Base-by-base conservation (phyloP, 805 yeast species). In the Groenewaldozyma salmanticensis region DNA sequence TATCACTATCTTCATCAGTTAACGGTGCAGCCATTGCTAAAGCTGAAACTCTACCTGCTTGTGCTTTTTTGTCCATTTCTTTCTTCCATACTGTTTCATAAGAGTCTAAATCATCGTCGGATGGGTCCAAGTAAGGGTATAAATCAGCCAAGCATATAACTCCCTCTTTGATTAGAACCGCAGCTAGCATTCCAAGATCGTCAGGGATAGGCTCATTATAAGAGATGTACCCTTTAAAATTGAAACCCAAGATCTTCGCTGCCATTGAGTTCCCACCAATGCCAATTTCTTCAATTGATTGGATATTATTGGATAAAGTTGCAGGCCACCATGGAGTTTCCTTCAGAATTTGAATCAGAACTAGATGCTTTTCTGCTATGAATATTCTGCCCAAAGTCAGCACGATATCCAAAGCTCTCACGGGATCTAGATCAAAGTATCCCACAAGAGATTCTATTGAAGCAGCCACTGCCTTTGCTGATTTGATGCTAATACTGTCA, bases 21-120 rank as follows among this genome's bases (percentile, higher is more conserved):
- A 88, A 65, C 0, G 95, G 94, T 6, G 92, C 92, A 4, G 96
- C 95, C 50, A 87, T 57, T 0, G 96, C 92, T 37, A 88, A 62
- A 0, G 95, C 94, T 46, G 81, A 83, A 0, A 84, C 80, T 19
- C 74, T 70, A 0, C 88, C 80, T 46, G 67, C 66, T 51, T 69
- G 66, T 0, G 82, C 74, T 43, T 75, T 71, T 9, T 74, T 74
- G 13, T 77, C 77, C 42, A 73, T 54, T 6, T 68, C 65, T 22
- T 63, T 61, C 29, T 72, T 68, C 54, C 75, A 71, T 3, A 56
- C 53, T 1, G 60, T 61, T 31, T 75, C 70, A 21, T 76, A 61
- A 6, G 52, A 51, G 0, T 52, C 51, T 65, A 81, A 65, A 2
- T 60, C 70, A 2, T 62, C 67, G 21, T 71, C 74, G 7, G 60